phyloP scores from a whole-genome alignment of 2,329 filamentous ascomycete species.

The Mycogone perniciosa region DNA sequence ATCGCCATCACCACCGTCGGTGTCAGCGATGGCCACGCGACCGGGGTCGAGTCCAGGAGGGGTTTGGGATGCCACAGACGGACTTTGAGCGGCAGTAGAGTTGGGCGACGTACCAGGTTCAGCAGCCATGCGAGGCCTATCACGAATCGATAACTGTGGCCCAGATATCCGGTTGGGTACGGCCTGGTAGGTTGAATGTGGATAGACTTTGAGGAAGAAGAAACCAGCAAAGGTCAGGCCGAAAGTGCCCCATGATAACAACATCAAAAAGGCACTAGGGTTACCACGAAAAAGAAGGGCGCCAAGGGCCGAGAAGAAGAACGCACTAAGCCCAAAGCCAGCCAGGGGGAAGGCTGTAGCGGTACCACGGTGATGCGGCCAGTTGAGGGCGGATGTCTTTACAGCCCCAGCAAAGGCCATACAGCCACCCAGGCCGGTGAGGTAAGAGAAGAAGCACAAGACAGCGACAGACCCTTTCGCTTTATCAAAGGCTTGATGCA shows the following conservation, averaged over 20 bases:
- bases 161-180: constrained; percentile 35
- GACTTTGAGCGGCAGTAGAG: not conserved
- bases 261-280: constrained; percentile 71
- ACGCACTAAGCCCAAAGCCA: constrained; percentile 88
- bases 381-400: constrained; percentile 83
- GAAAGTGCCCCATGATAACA: constrained; percentile 76
- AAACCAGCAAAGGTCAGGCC: constrained; percentile 68
- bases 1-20: constrained; percentile 14
- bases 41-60: constrained; percentile 2
- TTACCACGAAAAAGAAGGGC: constrained; percentile 74
- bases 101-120: constrained; percentile 12
- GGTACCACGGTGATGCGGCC: constrained; percentile 83
- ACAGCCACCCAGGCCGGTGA: constrained; percentile 84
- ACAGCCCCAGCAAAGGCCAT: constrained; percentile 84
- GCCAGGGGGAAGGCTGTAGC: constrained; percentile 91
- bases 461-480: constrained; percentile 53
- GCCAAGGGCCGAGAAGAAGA: constrained; percentile 85
- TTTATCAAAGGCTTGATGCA: constrained; percentile 69
- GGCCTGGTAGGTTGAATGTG: constrained; percentile 48
- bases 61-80: not conserved
- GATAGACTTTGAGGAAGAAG: constrained; percentile 76
- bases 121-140: not conserved
- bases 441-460: constrained; percentile 76
- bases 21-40: constrained; percentile 14
- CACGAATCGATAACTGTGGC: constrained; percentile 2